These are phyloP conservation scores for Adansonia madagascariensis DNA, from an alignment of 441 rosid species.

Conservation along the genomic window DNA sequence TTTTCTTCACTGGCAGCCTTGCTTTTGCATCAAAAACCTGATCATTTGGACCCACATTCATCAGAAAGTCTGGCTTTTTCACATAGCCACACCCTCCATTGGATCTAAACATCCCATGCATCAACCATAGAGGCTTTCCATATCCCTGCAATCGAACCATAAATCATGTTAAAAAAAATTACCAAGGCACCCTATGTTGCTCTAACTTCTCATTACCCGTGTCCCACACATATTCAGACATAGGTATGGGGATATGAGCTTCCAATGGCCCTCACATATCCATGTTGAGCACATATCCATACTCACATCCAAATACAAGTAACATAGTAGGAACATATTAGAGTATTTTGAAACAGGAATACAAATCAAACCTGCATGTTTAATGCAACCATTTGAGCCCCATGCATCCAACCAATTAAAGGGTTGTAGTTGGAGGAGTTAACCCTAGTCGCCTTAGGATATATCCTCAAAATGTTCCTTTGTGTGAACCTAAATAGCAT, in stretches of 20 bases:
- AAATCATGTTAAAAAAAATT: not conserved
- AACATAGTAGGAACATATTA: too few relatives aligned
- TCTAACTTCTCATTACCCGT: too few relatives aligned
- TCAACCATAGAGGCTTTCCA: constrained; percentile 61
- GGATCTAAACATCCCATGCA: constrained; percentile 79
- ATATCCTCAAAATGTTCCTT: constrained; percentile 61
- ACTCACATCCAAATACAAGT: too few relatives aligned
- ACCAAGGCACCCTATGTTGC: too few relatives aligned
- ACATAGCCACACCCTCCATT: constrained; percentile 75
- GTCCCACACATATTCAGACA: too few relatives aligned
- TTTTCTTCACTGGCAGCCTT: constrained; percentile 52
- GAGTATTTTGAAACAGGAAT: not conserved
- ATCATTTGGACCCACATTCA: constrained; percentile 49
- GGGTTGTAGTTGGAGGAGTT: constrained; percentile 76
- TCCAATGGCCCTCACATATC: too few relatives aligned
- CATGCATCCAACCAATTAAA: constrained; percentile 72
- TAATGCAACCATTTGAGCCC: constrained; percentile 89
- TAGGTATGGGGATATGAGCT: too few relatives aligned
- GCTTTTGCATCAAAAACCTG: constrained; percentile 57
- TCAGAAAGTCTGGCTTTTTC: constrained; percentile 62
- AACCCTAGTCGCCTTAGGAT: constrained; percentile 68
- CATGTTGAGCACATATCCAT: too few relatives aligned
- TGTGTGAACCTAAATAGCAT: constrained; percentile 53
- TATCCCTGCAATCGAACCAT: constrained; percentile 44
- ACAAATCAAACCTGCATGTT: constrained; percentile 70